These are phyloP conservation scores for Marasmius sp. DNA, from an alignment of 1,284 basidiomycete species.

Conservation along the genomic window DNA sequence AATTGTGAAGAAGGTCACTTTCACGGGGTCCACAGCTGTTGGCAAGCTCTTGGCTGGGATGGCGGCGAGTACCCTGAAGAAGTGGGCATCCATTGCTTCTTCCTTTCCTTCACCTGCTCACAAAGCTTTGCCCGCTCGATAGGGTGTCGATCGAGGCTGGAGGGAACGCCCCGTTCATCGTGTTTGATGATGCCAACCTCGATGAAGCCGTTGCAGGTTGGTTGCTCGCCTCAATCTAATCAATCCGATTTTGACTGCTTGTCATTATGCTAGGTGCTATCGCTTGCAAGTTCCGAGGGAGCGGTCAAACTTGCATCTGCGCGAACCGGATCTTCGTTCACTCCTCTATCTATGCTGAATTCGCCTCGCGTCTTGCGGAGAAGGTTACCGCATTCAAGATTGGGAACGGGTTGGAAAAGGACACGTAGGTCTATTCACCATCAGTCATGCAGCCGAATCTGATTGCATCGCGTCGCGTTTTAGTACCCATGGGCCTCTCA, in stretches of 20 bases:
- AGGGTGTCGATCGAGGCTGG: slow-evolving; percentile 85
- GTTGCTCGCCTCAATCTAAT: not conserved
- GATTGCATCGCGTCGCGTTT: not conserved
- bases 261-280: slow-evolving; percentile 61
- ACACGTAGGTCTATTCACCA: slow-evolving; percentile 52
- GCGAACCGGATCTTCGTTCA: slow-evolving; percentile 90
- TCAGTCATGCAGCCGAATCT: not conserved
- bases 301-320: slow-evolving; percentile 90
- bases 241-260: not conserved
- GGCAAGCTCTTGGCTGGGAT: slow-evolving; percentile 89
- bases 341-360: slow-evolving; percentile 81
- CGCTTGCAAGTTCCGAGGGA: slow-evolving; percentile 88
- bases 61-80: slow-evolving; percentile 88
- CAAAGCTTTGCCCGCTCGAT: slow-evolving; percentile 24
- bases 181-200: slow-evolving; percentile 96
- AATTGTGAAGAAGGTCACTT: slow-evolving; percentile 85
- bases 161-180: slow-evolving; percentile 93
- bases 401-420: slow-evolving; percentile 84
- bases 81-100: slow-evolving; percentile 44
- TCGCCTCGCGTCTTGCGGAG: slow-evolving; percentile 79
- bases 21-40: slow-evolving; percentile 92
- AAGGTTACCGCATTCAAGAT: slow-evolving; percentile 90
- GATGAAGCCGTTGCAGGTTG: slow-evolving; percentile 87
- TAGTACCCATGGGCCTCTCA: slow-evolving; percentile 93
- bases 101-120: not conserved